A percentile compares a stretch with the other conserved stretches of the same genome.
phyloP scores from a whole-genome alignment of 2,329 filamentous ascomycete genomes.

The Blumeria graminis region DNA sequence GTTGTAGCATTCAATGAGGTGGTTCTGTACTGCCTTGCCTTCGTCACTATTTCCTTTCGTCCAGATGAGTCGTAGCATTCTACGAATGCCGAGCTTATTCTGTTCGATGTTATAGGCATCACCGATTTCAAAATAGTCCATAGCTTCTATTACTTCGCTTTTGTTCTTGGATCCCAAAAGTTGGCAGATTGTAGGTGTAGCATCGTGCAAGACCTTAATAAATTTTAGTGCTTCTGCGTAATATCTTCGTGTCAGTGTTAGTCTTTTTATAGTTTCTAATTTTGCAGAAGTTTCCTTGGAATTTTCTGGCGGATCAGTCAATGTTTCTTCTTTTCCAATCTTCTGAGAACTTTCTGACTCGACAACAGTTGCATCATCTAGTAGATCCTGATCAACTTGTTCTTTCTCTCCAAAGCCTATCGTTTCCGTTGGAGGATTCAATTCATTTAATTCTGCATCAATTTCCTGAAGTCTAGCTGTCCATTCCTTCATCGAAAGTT shows the following conservation, averaged over 20 bases:
- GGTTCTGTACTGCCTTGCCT: constrained; percentile 89
- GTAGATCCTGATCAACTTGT: constrained; percentile 49
- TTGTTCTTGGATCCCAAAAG: constrained; percentile 88
- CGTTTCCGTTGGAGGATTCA: constrained; percentile 54
- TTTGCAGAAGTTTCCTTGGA: constrained; percentile 72
- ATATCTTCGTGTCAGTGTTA: constrained; percentile 72
- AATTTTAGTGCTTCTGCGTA: constrained; percentile 86
- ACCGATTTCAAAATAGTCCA: constrained; percentile 91
- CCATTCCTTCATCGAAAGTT: constrained; percentile 72
- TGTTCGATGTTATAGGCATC: constrained; percentile 93
- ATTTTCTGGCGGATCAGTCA: constrained; percentile 47
- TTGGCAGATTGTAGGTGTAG: constrained; percentile 60
- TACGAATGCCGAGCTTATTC: constrained; percentile 72
- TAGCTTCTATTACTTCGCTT: constrained; percentile 93
- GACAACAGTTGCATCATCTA: constrained; percentile 74
- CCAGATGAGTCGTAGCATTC: constrained; percentile 95
- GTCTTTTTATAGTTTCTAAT: constrained; percentile 64
- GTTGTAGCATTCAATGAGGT: constrained; percentile 92
- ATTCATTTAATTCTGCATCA: constrained; percentile 53
- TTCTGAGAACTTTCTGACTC: constrained; percentile 41
- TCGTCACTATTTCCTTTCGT: constrained; percentile 98
- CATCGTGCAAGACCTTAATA: constrained; percentile 71
- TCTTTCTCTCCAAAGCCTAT: constrained; percentile 46
- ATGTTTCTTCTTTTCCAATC: constrained; percentile 59
- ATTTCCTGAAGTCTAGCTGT: constrained; percentile 57